These are phyloP conservation scores for Lentinus tigrinus DNA, from an alignment of 768 basidiomycete species.

Conservation along the genomic window DNA sequence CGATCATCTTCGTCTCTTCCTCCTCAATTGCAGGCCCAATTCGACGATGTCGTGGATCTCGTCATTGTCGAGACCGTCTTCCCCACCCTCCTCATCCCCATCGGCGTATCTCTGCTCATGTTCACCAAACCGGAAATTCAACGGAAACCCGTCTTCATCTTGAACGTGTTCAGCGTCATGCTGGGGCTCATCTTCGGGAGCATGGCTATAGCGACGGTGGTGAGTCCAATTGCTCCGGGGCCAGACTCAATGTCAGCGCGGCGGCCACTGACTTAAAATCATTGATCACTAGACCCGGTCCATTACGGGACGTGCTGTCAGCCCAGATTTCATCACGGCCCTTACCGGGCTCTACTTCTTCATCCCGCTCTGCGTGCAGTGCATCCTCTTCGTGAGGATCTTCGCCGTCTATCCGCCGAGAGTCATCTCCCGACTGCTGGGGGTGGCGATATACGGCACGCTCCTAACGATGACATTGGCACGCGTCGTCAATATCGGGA, in stretches of 20 bases:
- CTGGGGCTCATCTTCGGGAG: background rate
- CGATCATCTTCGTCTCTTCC: too few relatives aligned
- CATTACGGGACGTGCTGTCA: conserved; percentile 16
- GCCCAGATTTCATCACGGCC: conserved; percentile 20
- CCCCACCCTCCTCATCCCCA: background rate
- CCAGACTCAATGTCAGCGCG: background rate
- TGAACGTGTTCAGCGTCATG: conserved; percentile 23
- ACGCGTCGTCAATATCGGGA: conserved; percentile 21
- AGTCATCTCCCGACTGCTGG: conserved; percentile 11
- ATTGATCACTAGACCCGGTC: background rate
- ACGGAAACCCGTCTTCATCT: conserved; percentile 20
- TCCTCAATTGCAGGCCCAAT: background rate
- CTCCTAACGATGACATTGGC: conserved; percentile 30
- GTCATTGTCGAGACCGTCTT: background rate
- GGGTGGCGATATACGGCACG: conserved; percentile 26
- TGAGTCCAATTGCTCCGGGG: too few relatives aligned
- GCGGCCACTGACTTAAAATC: background rate
- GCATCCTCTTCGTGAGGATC: conserved; percentile 37
- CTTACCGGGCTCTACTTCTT: conserved; percentile 26
- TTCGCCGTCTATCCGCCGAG: conserved; percentile 34
- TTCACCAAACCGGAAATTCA: conserved; percentile 25
- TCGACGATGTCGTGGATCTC: background rate
- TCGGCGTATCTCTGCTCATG: conserved; percentile 16
- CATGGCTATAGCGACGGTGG: background rate
- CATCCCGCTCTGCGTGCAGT: conserved; percentile 36